Conservation (phyloP, 306 rosid species). For the Amphicarpaea edgeworthii region DNA sequence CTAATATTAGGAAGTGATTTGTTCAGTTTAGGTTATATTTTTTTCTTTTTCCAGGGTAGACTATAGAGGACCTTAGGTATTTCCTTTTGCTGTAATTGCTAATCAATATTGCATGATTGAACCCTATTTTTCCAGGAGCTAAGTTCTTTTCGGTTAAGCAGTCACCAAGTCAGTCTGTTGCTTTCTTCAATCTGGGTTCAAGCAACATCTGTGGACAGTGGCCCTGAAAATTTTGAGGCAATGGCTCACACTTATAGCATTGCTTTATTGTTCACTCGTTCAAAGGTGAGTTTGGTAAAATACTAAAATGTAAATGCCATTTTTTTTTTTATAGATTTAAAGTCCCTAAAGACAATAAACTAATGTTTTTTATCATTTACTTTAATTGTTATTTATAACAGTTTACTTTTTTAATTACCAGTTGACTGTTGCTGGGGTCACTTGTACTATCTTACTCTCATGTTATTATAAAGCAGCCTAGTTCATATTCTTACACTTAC, state of each 20-base stretch:
- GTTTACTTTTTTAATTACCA: not conserved
- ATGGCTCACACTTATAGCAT: slow-evolving; percentile 87
- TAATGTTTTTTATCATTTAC: slow-evolving; percentile 14
- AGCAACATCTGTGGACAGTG: slow-evolving; percentile 80
- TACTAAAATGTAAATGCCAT: slow-evolving; percentile 26
- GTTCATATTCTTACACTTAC: slow-evolving; percentile 9
- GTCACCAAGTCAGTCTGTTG: slow-evolving; percentile 93
- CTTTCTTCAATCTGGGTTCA: slow-evolving; percentile 98
- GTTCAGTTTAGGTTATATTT: slow-evolving; percentile 14
- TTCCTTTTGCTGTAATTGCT: slow-evolving; percentile 29
- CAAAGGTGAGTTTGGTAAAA: slow-evolving; percentile 70
- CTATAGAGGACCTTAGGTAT: slow-evolving; percentile 11
- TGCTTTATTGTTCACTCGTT: slow-evolving; percentile 76
- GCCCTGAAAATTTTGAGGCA: slow-evolving; percentile 84
- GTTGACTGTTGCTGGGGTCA: slow-evolving; percentile 3
- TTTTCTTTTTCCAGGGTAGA: not conserved
- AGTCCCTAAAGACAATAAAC: slow-evolving; percentile 21
- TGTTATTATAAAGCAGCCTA: slow-evolving; percentile 1
- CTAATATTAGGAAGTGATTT: slow-evolving; percentile 6
- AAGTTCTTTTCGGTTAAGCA: slow-evolving; percentile 83
- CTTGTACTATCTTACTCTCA: slow-evolving; percentile 16
- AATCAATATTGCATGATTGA: slow-evolving; percentile 23
- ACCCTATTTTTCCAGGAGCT: slow-evolving; percentile 64
- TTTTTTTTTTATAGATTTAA: slow-evolving; percentile 32
- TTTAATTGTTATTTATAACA: slow-evolving; percentile 2